These are phyloP conservation scores for Diplosphaera chodatii DNA, from an alignment of 139 green algal species.

Conservation along the genomic window DNA sequence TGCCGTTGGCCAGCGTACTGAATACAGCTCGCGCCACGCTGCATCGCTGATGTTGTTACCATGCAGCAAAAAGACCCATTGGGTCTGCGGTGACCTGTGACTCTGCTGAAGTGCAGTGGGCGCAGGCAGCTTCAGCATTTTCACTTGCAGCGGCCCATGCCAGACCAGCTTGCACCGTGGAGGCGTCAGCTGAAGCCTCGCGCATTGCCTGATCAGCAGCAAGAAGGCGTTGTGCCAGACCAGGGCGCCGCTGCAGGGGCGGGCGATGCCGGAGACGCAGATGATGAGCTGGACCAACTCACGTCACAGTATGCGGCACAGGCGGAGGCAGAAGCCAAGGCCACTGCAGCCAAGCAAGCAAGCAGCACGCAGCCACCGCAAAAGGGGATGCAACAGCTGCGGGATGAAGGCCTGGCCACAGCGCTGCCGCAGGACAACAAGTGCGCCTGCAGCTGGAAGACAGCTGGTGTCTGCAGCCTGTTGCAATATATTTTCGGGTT, in stretches of 20 bases:
- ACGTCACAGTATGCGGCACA: conserved; percentile 3
- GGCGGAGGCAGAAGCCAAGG: background rate
- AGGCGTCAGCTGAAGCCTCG: background rate
- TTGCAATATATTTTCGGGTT: background rate
- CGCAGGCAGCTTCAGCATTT: too few relatives aligned
- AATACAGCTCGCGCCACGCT: too few relatives aligned
- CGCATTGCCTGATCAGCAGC: background rate
- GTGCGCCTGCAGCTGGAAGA: conserved; percentile 11
- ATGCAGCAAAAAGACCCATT: too few relatives aligned
- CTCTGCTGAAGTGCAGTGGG: too few relatives aligned
- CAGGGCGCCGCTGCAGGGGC: too few relatives aligned
- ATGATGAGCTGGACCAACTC: conserved; percentile 12
- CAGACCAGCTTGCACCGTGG: background rate
- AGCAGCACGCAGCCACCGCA: background rate
- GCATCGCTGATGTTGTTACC: too few relatives aligned
- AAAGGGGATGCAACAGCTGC: conserved; percentile 18
- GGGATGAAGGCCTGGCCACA: conserved; percentile 16
- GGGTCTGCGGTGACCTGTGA: too few relatives aligned
- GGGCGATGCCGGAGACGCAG: background rate
- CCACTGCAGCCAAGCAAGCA: background rate
- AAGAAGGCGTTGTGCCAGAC: too few relatives aligned
- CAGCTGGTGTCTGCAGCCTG: too few relatives aligned
- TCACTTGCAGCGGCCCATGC: background rate
- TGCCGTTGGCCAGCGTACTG: too few relatives aligned
- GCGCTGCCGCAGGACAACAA: conserved; percentile 27